Base-by-base conservation (phyloP, 805 yeast species). In the Candida sakaeoensis region DNA sequence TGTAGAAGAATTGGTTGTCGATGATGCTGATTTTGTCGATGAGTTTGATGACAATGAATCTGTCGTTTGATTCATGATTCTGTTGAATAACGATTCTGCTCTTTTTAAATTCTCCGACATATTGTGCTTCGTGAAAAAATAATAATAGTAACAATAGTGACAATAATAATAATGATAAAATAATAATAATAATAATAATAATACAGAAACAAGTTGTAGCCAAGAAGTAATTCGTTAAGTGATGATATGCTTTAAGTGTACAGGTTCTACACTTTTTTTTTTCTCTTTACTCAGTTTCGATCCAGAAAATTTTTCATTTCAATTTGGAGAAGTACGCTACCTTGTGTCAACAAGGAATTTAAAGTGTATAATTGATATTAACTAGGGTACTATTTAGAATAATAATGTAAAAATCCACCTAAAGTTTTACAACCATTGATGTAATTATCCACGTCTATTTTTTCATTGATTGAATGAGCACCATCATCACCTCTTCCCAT, bases 401-500 rank as follows among this genome's bases (percentile, higher is more conserved):
- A 84, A 70, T 83, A 90, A 67, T 93, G 97, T 60, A 93, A 74
- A 67, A 89, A 93, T 14, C 97, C 96, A 50, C 91, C 82, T 65
- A 91, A 77, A 10, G 96, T 85, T 74, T 93, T 93, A 57, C 85
- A 80, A 50, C 99, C 99, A 57, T 86, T 85, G 51, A 93, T 80
- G 67, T 86, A 93, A 74, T 93, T 93, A 49, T 84, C 69, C 39
- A 89, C 72, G 60, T 95, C 85, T 54, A 93, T 69, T 72, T 93
- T 93, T 70, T 93, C 99, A 60, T 93, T 93, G 55, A 93, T 89
- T 16, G 96, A 88, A 64, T 93, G 99, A 34, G 99, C 99, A 54
- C 99, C 99, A 58, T 93, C 99, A 61, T 93, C 97, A 51, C 99
- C 99, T 68, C 95, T 84, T 49, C 99, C 99, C 85, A 93, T 85